phyloP scores from a whole-genome alignment of 192 early-diverging fungal species.

The Backusella westeae region DNA sequence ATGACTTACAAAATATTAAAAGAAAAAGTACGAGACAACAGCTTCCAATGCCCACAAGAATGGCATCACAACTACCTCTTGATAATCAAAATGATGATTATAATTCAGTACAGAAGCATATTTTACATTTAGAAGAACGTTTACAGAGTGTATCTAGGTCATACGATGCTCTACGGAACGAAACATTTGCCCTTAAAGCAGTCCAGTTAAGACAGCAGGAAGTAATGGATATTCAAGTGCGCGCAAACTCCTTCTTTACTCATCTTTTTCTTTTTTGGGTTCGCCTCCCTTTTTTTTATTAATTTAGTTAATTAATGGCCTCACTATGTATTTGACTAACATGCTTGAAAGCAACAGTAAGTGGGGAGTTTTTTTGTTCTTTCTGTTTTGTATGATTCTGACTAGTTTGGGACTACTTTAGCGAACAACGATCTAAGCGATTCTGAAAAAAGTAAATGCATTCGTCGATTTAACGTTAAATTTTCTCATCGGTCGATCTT shows the following conservation, averaged over 20 bases:
- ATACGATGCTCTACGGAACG: constrained; percentile 6
- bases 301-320: background rate
- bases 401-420: background rate
- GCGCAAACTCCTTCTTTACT: background rate
- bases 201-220: constrained; percentile 5
- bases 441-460: constrained; percentile 6
- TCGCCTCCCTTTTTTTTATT: background rate
- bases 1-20: constrained; percentile 15
- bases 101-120: constrained; percentile 8
- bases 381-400: background rate
- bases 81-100: background rate
- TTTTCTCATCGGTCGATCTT: constrained; percentile 4
- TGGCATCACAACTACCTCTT: background rate
- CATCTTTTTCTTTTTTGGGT: background rate
- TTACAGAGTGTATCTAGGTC: background rate
- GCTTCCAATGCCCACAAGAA: background rate
- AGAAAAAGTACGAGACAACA: constrained; percentile 3
- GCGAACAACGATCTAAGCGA: background rate
- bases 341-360: background rate
- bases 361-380: background rate
- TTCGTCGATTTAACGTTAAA: constrained; percentile 2
- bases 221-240: background rate
- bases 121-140: constrained; percentile 10
- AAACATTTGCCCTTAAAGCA: background rate
- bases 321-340: background rate